A percentile compares a stretch with the other conserved stretches of the same genome.
These are phyloP conservation scores for Magnusiomyces paraingens DNA, from an alignment of 1,139 yeast species.

Conservation along the genomic window DNA sequence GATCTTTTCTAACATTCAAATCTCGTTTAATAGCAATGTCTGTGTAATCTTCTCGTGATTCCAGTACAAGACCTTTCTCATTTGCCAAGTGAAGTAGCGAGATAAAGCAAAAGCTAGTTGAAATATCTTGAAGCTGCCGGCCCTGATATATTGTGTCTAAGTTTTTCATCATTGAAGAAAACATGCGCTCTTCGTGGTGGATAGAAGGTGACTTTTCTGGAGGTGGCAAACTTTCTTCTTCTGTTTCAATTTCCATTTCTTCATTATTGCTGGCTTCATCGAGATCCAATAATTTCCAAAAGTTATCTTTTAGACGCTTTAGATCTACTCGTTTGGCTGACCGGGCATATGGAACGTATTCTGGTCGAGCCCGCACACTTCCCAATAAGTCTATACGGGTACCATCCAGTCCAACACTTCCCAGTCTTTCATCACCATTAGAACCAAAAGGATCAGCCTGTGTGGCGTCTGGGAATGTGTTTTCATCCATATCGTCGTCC, in stretches of 20 bases:
- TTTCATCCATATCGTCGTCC: neutral
- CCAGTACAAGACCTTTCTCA: constrained; percentile 71
- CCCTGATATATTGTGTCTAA: constrained; percentile 32
- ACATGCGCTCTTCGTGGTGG: constrained; percentile 28
- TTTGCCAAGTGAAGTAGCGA: constrained; percentile 83
- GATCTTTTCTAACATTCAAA: constrained; percentile 17
- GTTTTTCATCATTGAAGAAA: constrained; percentile 42
- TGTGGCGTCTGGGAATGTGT: neutral
- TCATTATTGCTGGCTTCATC: constrained; percentile 16
- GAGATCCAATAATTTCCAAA: constrained; percentile 55
- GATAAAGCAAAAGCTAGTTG: constrained; percentile 84
- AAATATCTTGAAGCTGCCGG: constrained; percentile 47
- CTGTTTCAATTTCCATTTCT: constrained; percentile 16
- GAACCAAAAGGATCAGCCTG: neutral
- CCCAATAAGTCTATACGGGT: neutral
- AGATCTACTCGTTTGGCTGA: constrained; percentile 85
- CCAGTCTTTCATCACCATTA: constrained; percentile 17
- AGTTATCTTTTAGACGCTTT: constrained; percentile 65
- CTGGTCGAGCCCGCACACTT: constrained; percentile 39
- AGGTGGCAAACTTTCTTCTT: constrained; percentile 8
- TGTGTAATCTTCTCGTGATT: constrained; percentile 47
- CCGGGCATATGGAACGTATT: constrained; percentile 66
- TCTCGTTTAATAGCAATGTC: constrained; percentile 46
- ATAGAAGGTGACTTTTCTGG: constrained; percentile 12
- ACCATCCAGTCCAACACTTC: constrained; percentile 18